Base-by-base conservation (phyloP, 495 filamentous ascomycete species). In the Parathielavia appendiculata region DNA sequence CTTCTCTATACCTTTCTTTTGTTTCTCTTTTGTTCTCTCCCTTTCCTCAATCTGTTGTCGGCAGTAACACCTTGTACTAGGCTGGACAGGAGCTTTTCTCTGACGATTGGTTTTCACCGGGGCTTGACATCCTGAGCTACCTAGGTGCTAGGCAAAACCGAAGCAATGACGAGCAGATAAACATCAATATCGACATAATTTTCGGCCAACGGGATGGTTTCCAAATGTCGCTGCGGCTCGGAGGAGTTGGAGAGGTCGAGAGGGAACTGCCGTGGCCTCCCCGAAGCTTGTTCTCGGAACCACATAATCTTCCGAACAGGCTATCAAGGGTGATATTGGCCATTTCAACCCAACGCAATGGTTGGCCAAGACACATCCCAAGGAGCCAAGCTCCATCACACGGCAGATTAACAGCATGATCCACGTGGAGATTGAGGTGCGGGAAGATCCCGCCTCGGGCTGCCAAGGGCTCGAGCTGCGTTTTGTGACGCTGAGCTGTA, bases 241-340 rank as follows among this genome's bases (percentile, higher is more conserved):
- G 36, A 20, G 32, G 17, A 23, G 44, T 40, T 46, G 54, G 43
- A 17, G 54, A 48, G 48, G 17, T 5, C 10, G 14, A 34, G 38
- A 45, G 58, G 11, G 35, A 54, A 64, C 38, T 61, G 62, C 58
- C 62, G 62, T 35, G 44, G 20, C 17, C 44, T 30, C n/a, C 48
- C 38, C 6, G 5, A 51, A 44, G 51, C 40, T n/a, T n/a, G n/a
- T 34, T 19, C 16, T 41, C 59, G 63, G 63, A 60, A 54, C 54
- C n/a, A n/a, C n/a, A n/a, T 13, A 47, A 60, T 60, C 50, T 67
- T 54, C 65, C 65, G 63, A 65, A 63, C 59, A 67, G 65, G 62
- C 65, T 67, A 63, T 65, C 57, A 63, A 51, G 12, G 39, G 49
- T 44, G 54, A 63, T 65, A 65, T 66, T 64, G 48, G 38, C 12